Base-by-base conservation (phyloP, 1,139 yeast species). In the Yamadazyma oceani region DNA sequence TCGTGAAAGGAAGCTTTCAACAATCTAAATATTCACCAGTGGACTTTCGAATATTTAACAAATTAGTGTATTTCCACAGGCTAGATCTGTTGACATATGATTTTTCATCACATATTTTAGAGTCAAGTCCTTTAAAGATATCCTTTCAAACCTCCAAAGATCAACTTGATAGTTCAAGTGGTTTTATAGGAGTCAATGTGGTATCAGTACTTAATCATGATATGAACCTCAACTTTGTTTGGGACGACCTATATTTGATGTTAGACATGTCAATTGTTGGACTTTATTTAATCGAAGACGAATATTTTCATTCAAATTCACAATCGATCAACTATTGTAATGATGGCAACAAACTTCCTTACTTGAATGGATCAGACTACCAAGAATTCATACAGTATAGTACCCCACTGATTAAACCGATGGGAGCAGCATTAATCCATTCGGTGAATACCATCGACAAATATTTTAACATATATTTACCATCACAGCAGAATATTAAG, bases 211-310 rank as follows among this genome's bases (percentile, higher is more conserved):
- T 74, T 14, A 70, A 71, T 37, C 57, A 62, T 36, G 63, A 62
- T 17, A 32, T 43, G 1, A 50, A 41, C 2, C 14, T 40, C 5
- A 42, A 60, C 26, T 48, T 78, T 26, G 48, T 62, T 35, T 50
- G 52, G 11, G 58, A 55, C 1, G 82, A 77, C 48, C 40, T 80
- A 2, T 49, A 56, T 8, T 54, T 60, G 9, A 64, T 78, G 46
- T 44, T 81, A 8, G 87, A 81, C 42, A 72, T 81, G 1, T 69
- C 82, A 0, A 63, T 79, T 2, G 74, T 79, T 37, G 84, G 77
- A 0, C 35, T 81, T 0, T 70, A 71, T 42, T 48, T 64, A 0
- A 51, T 71, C 1, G 53, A 54, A 2, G 38, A 50, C 26, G 61
- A 57, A 29, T 42, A 45, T 29, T 52, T 37, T 33, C 40, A 40